Conservation (phyloP, 768 basidiomycete species). For the Macrolepiota fuliginosa region DNA sequence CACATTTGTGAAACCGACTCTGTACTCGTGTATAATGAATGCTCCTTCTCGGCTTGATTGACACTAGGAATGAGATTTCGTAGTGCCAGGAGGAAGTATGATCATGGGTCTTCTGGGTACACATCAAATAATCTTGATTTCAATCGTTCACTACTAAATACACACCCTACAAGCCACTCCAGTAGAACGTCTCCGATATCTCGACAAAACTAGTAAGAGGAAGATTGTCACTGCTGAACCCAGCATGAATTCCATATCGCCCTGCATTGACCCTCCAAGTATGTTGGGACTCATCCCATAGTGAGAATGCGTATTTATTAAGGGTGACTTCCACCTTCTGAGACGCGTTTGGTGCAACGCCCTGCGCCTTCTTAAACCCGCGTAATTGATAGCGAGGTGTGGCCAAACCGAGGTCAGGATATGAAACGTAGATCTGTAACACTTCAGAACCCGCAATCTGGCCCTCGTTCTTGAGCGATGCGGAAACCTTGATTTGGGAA, state of each 20-base stretch:
- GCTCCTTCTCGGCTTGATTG: no score
- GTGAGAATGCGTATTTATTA: constrained; percentile 70
- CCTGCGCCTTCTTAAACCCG: constrained; percentile 58
- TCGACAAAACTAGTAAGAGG: constrained; percentile 23
- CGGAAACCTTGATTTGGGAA: constrained; percentile 35
- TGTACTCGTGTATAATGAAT: no score
- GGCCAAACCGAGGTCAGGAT: constrained; percentile 46
- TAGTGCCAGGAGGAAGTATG: no score
- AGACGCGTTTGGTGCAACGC: constrained; percentile 47
- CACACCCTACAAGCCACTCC: constrained; percentile 28
- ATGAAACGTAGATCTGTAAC: constrained; percentile 61
- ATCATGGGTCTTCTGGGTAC: no score
- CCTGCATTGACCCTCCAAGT: constrained; percentile 53
- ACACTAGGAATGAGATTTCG: no score
- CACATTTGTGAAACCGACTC: no score
- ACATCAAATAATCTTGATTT: background rate
- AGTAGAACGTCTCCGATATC: constrained; percentile 22
- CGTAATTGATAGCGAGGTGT: constrained; percentile 63
- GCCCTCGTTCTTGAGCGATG: constrained; percentile 58
- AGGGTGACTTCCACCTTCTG: constrained; percentile 41
- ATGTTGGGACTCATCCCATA: constrained; percentile 47
- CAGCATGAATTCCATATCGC: constrained; percentile 46
- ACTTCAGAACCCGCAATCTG: constrained; percentile 54
- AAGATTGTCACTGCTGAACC: constrained; percentile 33
- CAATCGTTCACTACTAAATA: background rate